Evolutionary conservation across 176 grass and related monocot genomes (phyloP), one percentile per base, ranked within the genome.

Genomic region (Panicum miliaceum): DNA sequence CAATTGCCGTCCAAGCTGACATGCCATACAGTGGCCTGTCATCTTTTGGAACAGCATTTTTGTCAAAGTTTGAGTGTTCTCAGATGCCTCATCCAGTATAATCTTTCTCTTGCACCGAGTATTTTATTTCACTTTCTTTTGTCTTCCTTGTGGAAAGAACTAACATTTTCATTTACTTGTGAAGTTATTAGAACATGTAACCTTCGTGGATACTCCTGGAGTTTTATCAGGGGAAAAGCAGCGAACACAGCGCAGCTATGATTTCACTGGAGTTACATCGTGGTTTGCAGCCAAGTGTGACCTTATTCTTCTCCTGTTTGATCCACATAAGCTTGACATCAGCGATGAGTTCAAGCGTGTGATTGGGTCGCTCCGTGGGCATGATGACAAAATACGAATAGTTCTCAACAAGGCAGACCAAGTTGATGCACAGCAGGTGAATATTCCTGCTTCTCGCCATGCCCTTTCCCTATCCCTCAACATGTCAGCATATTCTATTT

Each of bases 131-230:
- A 16, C 7, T 3, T 40, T 37, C 19, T 1, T 38, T 13, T 13
- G 11, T 25, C 50, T 34, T 53, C 10, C 12, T 29, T 43, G 6
- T 12, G 7, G 57, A 3, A 48, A 4, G 29, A 19, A 52, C 6
- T 84, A 35, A 84, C 15, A 36, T 1, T 36, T 46, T 7, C 0
- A 56, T 56, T 87, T 64, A n/a, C 23, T 0, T 81, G 50, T 57
- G 35, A 64, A 97, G 94, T 36, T 97, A 86, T 67, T 97, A 73
- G 91, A 97, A 72, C 91, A 97, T 43, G 88, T 94, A 57, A 86
- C 91, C 52, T 97, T 97, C 80, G 94, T 97, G 42, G 94, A 97
- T 32, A 94, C 91, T 13, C 94, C 94, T 23, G 94, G 94, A n/a
- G 89, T 97, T 59, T 40, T 94, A 36, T 91, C 92, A 34, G 92